A percentile compares a stretch with the other conserved stretches of the same genome.
phyloP scores from a whole-genome alignment of 1,284 basidiomycete genomes.

The Bondarzewia mesenterica region DNA sequence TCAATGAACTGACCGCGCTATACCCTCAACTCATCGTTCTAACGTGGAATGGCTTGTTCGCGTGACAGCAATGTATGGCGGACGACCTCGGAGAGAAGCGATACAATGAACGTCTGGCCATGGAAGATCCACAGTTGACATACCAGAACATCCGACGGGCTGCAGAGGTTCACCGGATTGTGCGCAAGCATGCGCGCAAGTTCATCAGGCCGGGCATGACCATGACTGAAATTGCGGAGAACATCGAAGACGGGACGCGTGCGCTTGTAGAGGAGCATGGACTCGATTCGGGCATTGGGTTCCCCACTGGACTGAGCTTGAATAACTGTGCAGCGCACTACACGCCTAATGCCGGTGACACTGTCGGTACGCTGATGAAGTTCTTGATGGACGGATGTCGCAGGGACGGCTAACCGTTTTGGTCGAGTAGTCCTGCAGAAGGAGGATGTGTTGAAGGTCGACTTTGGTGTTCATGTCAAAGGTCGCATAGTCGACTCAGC shows the following conservation, averaged over 20 bases:
- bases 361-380: conserved; percentile 50
- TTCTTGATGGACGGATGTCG: too few species aligned
- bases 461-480: conserved; percentile 95
- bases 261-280: conserved; percentile 90
- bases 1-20: neutral
- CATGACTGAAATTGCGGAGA: conserved; percentile 91
- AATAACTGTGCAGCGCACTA: conserved; percentile 98
- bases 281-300: conserved; percentile 81
- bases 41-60: neutral
- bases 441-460: conserved; percentile 92
- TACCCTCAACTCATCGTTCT: neutral
- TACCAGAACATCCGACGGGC: conserved; percentile 89
- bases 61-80: conserved; percentile 71
- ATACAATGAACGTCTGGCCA: conserved; percentile 69
- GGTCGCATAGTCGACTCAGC: conserved; percentile 94
- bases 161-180: conserved; percentile 95
- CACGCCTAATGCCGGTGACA: conserved; percentile 94
- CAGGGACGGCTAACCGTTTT: too few species aligned
- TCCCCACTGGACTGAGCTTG: conserved; percentile 94
- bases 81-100: conserved; percentile 84
- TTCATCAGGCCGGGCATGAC: conserved; percentile 90
- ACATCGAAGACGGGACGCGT: conserved; percentile 88
- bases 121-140: conserved; percentile 74
- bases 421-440: conserved; percentile 61
- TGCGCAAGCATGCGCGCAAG: conserved; percentile 76